phyloP scores from a whole-genome alignment of 2,329 filamentous ascomycete species.

The Epichloe typhina region DNA sequence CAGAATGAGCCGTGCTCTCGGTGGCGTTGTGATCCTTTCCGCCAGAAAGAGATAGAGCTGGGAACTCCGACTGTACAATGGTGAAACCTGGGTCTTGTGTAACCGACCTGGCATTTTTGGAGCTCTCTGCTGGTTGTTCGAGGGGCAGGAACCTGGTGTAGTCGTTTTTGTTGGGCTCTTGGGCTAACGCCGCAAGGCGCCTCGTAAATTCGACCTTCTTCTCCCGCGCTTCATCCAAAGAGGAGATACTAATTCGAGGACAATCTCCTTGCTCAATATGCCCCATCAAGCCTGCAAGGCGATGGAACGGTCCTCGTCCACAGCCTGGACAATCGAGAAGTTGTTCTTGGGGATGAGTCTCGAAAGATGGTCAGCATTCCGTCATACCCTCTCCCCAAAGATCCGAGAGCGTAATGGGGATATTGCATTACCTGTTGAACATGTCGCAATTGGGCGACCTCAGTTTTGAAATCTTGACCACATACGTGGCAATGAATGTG shows the following conservation, averaged over 20 bases:
- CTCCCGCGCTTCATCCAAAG: slow-evolving; percentile 22
- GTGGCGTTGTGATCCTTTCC: not conserved
- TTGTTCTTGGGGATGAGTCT: slow-evolving; percentile 18
- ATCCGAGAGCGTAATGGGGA: not conserved
- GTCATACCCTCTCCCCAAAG: not conserved
- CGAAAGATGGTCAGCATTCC: not conserved
- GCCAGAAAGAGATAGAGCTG: not conserved
- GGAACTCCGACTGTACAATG: not conserved
- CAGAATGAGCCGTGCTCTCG: not conserved
- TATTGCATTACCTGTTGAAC: slow-evolving; percentile 19
- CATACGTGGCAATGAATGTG: slow-evolving; percentile 28
- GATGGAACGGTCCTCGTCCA: slow-evolving; percentile 19
- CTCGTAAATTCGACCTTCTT: slow-evolving; percentile 24
- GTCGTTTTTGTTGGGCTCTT: slow-evolving; percentile 15
- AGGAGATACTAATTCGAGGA: slow-evolving; percentile 16
- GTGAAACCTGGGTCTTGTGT: not conserved
- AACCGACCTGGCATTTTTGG: not conserved
- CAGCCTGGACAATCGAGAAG: slow-evolving; percentile 36
- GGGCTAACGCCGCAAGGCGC: slow-evolving; percentile 15
- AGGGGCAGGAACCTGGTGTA: slow-evolving; percentile 14
- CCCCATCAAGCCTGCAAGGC: slow-evolving; percentile 24
- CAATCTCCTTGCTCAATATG: slow-evolving; percentile 35
- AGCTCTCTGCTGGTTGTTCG: not conserved
- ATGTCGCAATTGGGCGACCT: slow-evolving; percentile 19
- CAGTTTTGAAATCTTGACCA: slow-evolving; percentile 21